phyloP scores from a whole-genome alignment of 1,284 basidiomycete genomes.

The Boletus sp. region DNA sequence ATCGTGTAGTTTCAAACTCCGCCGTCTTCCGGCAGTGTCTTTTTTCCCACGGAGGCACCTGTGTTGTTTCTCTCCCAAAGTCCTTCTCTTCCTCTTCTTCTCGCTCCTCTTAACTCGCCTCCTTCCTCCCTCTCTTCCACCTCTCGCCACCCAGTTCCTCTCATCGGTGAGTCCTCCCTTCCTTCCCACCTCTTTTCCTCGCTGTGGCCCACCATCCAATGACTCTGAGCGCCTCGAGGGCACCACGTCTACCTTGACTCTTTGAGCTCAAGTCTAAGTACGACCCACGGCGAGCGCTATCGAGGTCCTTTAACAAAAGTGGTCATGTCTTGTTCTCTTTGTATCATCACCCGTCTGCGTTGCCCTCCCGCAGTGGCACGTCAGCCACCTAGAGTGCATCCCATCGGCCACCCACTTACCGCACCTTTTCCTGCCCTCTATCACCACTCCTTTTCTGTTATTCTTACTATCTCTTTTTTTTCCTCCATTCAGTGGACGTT shows the following conservation, averaged over 20 bases:
- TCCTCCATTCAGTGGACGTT: constrained; percentile 15
- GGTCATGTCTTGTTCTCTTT: neutral
- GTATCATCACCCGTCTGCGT: neutral
- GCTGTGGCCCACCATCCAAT: neutral
- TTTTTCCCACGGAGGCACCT: constrained; percentile 32
- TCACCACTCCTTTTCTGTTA: constrained; percentile 3
- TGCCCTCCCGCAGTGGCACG: constrained; percentile 10
- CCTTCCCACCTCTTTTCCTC: constrained; percentile 4
- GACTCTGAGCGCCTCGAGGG: constrained; percentile 26
- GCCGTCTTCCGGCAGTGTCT: constrained; percentile 25
- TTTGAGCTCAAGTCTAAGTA: constrained; percentile 6
- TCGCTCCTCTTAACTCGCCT: constrained; percentile 27
- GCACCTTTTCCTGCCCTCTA: constrained; percentile 18
- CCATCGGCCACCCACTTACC: constrained; percentile 16
- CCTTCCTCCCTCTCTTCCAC: constrained; percentile 18
- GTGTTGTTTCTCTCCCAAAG: constrained; percentile 33
- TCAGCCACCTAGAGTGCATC: constrained; percentile 26
- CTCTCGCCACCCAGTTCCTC: constrained; percentile 16
- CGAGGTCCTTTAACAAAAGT: constrained; percentile 3
- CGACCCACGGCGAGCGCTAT: constrained; percentile 5
- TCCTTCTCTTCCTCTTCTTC: constrained; percentile 28
- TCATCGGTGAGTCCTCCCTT: constrained; percentile 26
- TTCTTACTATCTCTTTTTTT: constrained; percentile 10
- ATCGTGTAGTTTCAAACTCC: constrained; percentile 27
- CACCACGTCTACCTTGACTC: constrained; percentile 26